Conservation (phyloP, 768 basidiomycete genomes). For the Pleurotus platypus region DNA sequence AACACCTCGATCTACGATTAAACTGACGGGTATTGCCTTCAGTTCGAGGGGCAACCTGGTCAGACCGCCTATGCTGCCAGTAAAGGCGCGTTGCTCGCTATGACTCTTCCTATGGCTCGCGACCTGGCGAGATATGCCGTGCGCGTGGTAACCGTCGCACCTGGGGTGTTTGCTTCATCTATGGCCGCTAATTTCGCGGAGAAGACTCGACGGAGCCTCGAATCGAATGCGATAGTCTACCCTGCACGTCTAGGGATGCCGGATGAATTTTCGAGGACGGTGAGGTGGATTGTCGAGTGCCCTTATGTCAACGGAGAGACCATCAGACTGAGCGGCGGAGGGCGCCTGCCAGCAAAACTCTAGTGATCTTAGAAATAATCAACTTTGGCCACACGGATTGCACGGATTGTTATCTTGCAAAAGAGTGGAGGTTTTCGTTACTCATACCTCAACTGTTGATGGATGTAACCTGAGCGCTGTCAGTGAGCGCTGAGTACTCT, state of each 20-base stretch:
- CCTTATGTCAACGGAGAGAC: slow-evolving; percentile 55
- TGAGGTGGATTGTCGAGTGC: slow-evolving; percentile 46
- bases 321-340: slow-evolving; percentile 42
- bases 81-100: slow-evolving; percentile 53
- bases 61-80: slow-evolving; percentile 54
- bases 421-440: too few species aligned
- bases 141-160: slow-evolving; percentile 55
- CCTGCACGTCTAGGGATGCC: slow-evolving; percentile 45
- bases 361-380: slow-evolving; percentile 11
- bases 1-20: not conserved
- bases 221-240: slow-evolving; percentile 37
- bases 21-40: not conserved
- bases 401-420: too few species aligned
- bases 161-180: slow-evolving; percentile 47
- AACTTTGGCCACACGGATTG: too few species aligned
- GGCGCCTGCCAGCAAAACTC: slow-evolving; percentile 33
- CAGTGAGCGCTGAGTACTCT: too few species aligned
- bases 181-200: slow-evolving; percentile 35
- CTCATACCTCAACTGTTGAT: too few species aligned
- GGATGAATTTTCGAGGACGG: slow-evolving; percentile 47
- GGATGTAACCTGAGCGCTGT: too few species aligned
- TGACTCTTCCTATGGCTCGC: slow-evolving; percentile 60
- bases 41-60: slow-evolving; percentile 58
- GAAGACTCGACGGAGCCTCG: slow-evolving; percentile 33
- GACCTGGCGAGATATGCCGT: slow-evolving; percentile 51